phyloP scores from a whole-genome alignment of 2,329 filamentous ascomycete genomes.

The Berkeleyomyces rouxiae region DNA sequence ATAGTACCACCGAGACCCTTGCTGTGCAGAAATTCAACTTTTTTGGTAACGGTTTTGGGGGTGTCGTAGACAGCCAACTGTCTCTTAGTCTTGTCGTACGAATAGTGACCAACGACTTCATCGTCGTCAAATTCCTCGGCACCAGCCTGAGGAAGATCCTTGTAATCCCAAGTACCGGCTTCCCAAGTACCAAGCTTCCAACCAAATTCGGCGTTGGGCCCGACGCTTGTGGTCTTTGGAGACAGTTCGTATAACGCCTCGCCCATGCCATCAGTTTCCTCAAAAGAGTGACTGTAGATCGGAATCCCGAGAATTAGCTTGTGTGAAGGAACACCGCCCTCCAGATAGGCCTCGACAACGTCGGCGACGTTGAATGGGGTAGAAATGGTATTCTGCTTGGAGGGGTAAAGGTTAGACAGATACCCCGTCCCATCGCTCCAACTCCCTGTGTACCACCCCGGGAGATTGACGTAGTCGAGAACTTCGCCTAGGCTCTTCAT shows the following conservation, averaged over 20 bases:
- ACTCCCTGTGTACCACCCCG: conserved; percentile 56
- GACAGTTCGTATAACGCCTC: conserved; percentile 27
- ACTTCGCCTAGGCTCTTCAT: conserved; percentile 29
- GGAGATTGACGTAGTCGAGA: conserved; percentile 43
- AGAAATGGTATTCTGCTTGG: conserved; percentile 32
- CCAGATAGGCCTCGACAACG: conserved; percentile 51
- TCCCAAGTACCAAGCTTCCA: conserved; percentile 46
- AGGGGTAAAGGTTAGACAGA: conserved; percentile 52
- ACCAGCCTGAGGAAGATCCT: conserved; percentile 48
- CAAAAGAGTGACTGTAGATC: conserved; percentile 59
- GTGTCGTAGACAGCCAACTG: conserved; percentile 61
- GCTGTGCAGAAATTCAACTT: conserved; percentile 47
- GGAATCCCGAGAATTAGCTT: conserved; percentile 71
- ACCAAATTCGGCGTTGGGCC: conserved; percentile 37
- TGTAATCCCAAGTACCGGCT: conserved; percentile 64
- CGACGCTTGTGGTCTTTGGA: conserved; percentile 13
- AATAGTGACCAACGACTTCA: conserved; percentile 49
- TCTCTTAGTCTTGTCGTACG: conserved; percentile 42
- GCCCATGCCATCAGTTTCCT: conserved; percentile 45
- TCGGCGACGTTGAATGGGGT: conserved; percentile 55
- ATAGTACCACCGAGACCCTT: conserved; percentile 56
- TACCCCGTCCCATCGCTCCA: conserved; percentile 51
- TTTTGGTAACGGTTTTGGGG: conserved; percentile 39
- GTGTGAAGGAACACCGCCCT: conserved; percentile 39
- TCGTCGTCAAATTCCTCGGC: conserved; percentile 41